These are phyloP conservation scores for Carex arenaria DNA, from an alignment of 202 grass and related monocot species.

Conservation along the genomic window DNA sequence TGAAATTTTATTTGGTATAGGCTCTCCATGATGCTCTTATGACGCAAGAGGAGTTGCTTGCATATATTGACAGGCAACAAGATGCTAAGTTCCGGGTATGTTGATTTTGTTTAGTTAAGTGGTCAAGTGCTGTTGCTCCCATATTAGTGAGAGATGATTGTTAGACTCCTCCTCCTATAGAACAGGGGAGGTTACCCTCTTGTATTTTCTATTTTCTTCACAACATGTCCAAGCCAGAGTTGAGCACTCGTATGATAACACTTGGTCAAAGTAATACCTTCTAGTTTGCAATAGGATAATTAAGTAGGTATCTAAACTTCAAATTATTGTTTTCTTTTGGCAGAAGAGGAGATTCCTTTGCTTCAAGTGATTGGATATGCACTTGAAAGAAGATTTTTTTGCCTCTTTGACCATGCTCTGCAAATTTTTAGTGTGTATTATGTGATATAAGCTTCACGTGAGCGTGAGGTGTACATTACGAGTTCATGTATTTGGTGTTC, in stretches of 20 bases:
- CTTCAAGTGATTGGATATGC: conserved; percentile 17
- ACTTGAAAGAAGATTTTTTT: conserved; percentile 14
- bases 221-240: neutral
- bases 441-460: neutral
- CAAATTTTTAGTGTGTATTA: neutral
- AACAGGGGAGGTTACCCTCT: neutral
- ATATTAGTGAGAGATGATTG: neutral
- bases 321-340: neutral
- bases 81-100: conserved; percentile 74
- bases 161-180: neutral
- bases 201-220: neutral
- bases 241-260: neutral
- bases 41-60: conserved; percentile 87
- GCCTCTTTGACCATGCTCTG: neutral
- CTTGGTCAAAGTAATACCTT: neutral
- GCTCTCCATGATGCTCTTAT: conserved; percentile 85
- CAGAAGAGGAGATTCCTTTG: conserved; percentile 33
- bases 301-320: neutral
- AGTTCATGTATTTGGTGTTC: neutral
- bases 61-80: conserved; percentile 78
- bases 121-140: neutral
- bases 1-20: conserved; percentile 33
- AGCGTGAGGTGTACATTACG: conserved; percentile 4
- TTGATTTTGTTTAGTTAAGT: neutral
- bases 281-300: neutral